Base-by-base conservation (phyloP, 495 filamentous ascomycete genomes). In the Pyrenopolyporus hunteri region DNA sequence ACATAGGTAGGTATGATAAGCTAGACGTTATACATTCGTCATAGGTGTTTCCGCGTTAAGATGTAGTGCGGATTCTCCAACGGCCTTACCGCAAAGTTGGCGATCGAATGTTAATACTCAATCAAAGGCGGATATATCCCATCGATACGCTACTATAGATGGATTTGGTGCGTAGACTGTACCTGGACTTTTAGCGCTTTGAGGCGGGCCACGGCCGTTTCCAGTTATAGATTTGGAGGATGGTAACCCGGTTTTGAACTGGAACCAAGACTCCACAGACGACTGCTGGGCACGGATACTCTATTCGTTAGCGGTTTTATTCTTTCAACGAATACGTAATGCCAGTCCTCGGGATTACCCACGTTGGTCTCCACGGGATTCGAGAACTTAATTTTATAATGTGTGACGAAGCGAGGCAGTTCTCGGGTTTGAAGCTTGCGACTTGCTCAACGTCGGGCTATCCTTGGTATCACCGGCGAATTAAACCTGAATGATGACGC, bases 11-110 rank as follows among this genome's bases (percentile, higher is more conserved):
- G 32, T 44, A 22, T 31, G 45, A 26, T 32, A 6, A n/a, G n/a
- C 35, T 28, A 29, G 23, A 31, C 37, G 32, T 47, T 44, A 54
- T 52, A 25, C 22, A 20, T 50, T 55, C 49, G 44, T 53, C 40
- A 55, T 59, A 17, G 62, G 49, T 46, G 49, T 37, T 35, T 52
- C 45, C 6, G 37, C 42, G 50, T 46, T 9, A 28, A 48, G 17
- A 40, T 23, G 17, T 9, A 13, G 6, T 31, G 55, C 55, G 61
- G 55, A 55, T 49, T 44, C 48, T 29, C 31, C 25, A 17, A 51
- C 26, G 20, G 20, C 37, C 56, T 20, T 29, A 36, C 45, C 36
- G 37, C 46, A 62, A 19, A n/a, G 40, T 23, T 52, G 53, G 47
- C 53, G 28, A 14, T 16, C 32, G 25, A 25, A 25, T 29, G 22